A percentile compares a stretch with the other conserved stretches of the same genome.
Conservation (phyloP, 2,329 filamentous ascomycete genomes). For the Emergomyces orientalis region DNA sequence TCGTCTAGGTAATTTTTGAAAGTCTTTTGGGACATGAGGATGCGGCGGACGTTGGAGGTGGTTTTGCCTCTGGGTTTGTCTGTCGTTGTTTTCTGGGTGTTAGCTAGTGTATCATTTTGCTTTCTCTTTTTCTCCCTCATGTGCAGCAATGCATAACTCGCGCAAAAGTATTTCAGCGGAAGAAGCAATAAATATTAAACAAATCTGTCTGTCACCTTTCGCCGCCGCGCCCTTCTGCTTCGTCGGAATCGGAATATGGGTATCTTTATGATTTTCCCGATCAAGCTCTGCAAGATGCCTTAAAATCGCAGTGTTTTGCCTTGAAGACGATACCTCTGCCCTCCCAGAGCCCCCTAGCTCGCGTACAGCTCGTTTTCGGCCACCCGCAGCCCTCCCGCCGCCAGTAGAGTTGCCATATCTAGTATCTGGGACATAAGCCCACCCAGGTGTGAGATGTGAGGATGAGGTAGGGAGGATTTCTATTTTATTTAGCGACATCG, state of each 20-base stretch:
- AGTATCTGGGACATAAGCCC: conserved; percentile 81
- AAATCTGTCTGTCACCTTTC: conserved; percentile 22
- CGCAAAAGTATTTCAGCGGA: neutral
- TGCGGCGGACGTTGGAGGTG: conserved; percentile 39
- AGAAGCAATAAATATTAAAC: neutral
- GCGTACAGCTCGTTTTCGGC: conserved; percentile 62
- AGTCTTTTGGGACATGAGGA: conserved; percentile 41
- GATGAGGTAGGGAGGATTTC: conserved; percentile 67
- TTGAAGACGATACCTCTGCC: conserved; percentile 59
- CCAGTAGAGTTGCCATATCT: conserved; percentile 49
- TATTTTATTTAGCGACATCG: conserved; percentile 55
- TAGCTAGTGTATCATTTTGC: neutral
- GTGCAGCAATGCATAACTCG: neutral
- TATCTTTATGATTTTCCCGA: conserved; percentile 65
- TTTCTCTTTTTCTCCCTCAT: neutral
- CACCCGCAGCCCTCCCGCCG: conserved; percentile 40
- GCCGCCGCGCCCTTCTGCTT: conserved; percentile 41
- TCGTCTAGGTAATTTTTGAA: conserved; percentile 45
- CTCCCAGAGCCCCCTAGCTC: conserved; percentile 44
- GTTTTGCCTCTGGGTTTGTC: conserved; percentile 31
- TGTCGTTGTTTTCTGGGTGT: conserved; percentile 5
- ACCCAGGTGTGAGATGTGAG: conserved; percentile 67
- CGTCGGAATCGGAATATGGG: conserved; percentile 58
- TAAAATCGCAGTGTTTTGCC: conserved; percentile 70
- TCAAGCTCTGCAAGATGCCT: conserved; percentile 77